Conservation (phyloP, 2,329 filamentous ascomycete species). For the Fusarium anthophilum region DNA sequence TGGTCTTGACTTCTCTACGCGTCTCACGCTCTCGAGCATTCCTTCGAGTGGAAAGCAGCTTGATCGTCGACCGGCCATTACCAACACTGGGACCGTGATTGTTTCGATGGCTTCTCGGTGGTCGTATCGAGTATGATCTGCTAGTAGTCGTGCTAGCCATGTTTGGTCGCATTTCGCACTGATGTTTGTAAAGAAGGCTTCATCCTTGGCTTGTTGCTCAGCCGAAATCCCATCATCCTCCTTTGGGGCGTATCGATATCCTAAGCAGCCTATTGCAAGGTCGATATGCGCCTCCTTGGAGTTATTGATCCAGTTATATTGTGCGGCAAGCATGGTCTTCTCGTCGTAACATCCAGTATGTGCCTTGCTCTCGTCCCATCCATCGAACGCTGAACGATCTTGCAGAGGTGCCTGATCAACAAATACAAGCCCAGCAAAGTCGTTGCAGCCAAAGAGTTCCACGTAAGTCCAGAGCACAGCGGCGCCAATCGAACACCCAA, state of each 20-base stretch:
- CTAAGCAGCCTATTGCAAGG: constrained; percentile 38
- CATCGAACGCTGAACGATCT: constrained; percentile 38
- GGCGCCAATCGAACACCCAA: constrained; percentile 43
- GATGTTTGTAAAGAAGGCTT: constrained; percentile 40
- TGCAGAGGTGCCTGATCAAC: constrained; percentile 43
- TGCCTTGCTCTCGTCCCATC: constrained; percentile 36
- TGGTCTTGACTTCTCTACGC: constrained; percentile 30
- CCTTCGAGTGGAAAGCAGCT: constrained; percentile 42
- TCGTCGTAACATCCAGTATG: constrained; percentile 42
- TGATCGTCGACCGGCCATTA: constrained; percentile 41
- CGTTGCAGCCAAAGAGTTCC: constrained; percentile 38
- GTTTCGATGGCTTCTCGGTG: constrained; percentile 40
- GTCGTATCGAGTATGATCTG: constrained; percentile 42
- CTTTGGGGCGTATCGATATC: constrained; percentile 38
- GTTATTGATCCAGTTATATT: constrained; percentile 39
- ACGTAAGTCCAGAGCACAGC: constrained; percentile 43
- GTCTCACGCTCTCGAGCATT: constrained; percentile 40
- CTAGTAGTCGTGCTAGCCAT: constrained; percentile 40
- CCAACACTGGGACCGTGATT: constrained; percentile 39
- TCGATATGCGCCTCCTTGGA: constrained; percentile 36
- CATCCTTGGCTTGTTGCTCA: constrained; percentile 36
- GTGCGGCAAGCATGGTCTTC: constrained; percentile 37
- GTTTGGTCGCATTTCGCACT: constrained; percentile 40
- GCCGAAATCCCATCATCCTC: constrained; percentile 30
- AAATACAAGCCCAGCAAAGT: constrained; percentile 42